A percentile compares a stretch with the other conserved stretches of the same genome.
These are phyloP conservation scores for Brettanomyces naardenensis DNA, from an alignment of 805 yeast species.

Conservation along the genomic window DNA sequence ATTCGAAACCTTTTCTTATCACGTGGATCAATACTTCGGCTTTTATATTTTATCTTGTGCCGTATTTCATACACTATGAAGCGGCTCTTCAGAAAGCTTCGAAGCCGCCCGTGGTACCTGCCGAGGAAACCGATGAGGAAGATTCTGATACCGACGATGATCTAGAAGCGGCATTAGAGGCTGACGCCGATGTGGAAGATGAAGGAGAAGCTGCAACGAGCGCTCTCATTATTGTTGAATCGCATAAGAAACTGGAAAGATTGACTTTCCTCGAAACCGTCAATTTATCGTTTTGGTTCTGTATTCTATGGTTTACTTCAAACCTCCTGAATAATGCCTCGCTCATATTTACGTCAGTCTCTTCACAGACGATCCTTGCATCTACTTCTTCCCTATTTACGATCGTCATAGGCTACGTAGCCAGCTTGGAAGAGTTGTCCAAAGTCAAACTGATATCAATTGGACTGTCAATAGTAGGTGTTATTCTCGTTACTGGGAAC, in stretches of 20 bases:
- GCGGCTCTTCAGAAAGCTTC: conserved; percentile 12
- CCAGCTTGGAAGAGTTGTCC: conserved; percentile 63
- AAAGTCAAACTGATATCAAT: conserved; percentile 61
- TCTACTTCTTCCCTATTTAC: conserved; percentile 94
- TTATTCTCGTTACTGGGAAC: conserved; percentile 65
- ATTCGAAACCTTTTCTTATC: conserved; percentile 84
- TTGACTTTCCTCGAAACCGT: conserved; percentile 57
- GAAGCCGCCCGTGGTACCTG: not conserved
- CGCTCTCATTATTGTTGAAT: conserved; percentile 2
- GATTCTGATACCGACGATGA: conserved; percentile 1
- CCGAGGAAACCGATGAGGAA: not conserved
- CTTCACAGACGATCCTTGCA: conserved; percentile 87
- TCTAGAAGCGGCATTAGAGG: not conserved
- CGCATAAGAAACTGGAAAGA: conserved; percentile 5
- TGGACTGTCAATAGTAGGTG: conserved; percentile 67
- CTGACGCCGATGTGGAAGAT: not conserved
- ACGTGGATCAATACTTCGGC: conserved; percentile 88
- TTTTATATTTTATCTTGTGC: conserved; percentile 70
- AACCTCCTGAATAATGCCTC: conserved; percentile 86
- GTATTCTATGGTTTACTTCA: conserved; percentile 84
- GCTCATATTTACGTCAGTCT: conserved; percentile 81
- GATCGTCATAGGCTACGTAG: conserved; percentile 66
- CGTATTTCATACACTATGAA: conserved; percentile 30
- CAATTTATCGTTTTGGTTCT: conserved; percentile 68
- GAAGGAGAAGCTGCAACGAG: not conserved